These are phyloP conservation scores for Geranium rotundifolium DNA, from an alignment of 345 rosid species.

Conservation along the genomic window DNA sequence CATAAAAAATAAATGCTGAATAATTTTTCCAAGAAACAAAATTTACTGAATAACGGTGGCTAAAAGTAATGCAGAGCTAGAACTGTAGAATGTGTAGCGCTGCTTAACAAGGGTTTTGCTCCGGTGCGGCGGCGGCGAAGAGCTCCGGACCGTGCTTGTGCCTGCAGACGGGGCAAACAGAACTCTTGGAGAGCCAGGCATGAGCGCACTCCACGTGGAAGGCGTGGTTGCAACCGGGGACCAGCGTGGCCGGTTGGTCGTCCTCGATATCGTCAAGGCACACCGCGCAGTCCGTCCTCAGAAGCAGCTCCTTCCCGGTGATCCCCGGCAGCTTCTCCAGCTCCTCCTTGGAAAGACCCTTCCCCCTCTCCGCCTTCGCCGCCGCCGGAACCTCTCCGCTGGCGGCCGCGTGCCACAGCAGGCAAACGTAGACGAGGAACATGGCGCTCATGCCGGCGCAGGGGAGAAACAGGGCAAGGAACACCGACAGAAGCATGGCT, in stretches of 20 bases:
- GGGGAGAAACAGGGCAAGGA: conserved; percentile 60
- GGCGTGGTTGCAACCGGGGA: conserved; percentile 84
- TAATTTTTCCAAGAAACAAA: no score
- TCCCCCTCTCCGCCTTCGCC: conserved; percentile 19
- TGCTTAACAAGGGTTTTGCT: background rate
- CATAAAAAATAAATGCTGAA: no score
- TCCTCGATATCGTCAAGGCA: conserved; percentile 65
- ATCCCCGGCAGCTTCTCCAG: conserved; percentile 55
- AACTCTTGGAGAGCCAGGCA: conserved; percentile 54
- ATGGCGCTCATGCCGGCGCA: conserved; percentile 55
- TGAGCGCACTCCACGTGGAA: conserved; percentile 71
- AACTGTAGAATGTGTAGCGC: no score
- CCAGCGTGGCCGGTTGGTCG: conserved; percentile 43
- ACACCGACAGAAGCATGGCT: conserved; percentile 37
- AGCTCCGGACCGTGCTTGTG: conserved; percentile 26
- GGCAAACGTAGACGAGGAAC: conserved; percentile 47
- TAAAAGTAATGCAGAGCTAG: no score
- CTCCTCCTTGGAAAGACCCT: conserved; percentile 46
- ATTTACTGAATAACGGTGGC: no score
- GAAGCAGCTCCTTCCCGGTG: conserved; percentile 52
- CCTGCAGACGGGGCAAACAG: conserved; percentile 68
- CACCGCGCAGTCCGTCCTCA: conserved; percentile 68
- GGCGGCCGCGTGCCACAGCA: conserved; percentile 35
- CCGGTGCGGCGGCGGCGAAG: background rate
- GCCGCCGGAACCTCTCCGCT: background rate